Base-by-base conservation (phyloP, 2,329 filamentous ascomycete genomes). In the Cercospora sp. region DNA sequence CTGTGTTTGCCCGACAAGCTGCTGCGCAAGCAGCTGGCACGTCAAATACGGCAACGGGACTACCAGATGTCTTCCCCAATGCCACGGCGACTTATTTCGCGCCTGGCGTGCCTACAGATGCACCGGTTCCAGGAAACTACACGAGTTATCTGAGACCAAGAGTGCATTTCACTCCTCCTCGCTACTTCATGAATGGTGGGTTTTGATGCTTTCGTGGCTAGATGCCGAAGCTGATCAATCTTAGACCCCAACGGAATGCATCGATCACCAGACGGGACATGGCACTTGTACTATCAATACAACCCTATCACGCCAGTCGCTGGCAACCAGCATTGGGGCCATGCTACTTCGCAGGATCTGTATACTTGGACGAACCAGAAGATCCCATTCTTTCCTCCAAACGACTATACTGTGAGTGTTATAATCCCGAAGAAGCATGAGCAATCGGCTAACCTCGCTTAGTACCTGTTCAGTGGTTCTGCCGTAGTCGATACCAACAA, bases 251-350 rank as follows among this genome's bases (percentile, higher is more conserved):
- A 90, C 77, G 88, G 88, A 72, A 83, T 89, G 80, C 88, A 89
- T 69, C 75, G 84, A 5, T 87, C 89, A 69, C 81, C 78, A 2
- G 81, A 87, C 65, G 87, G 86, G 4, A 80, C 82, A 0, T 91
- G 86, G 77, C 89, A 90, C 74, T 71, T 89, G 1, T 90, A 90
- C 77, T 91, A 90, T 72, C 88, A 90, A 74, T 88, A 85, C 71
- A 86, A 86, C 65, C 84, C 85, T 1, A 81, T 81, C 0, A 82
- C 74, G 2, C 77, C 79, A 7, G 81, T 85, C 0, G 85, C 80
- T 5, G 70, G 70, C 18, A 71, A 70, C 32, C 70, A 71, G 73
- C 87, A 90, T 72, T 90, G 88, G 89, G 88, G 89, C 9, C 88
- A 90, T 73, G 88, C 88, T 2, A 90, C 88, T 1, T 87, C 85